These are phyloP conservation scores for Sonneratia caseolaris DNA, from an alignment of 345 rosid genomes.

Conservation along the genomic window DNA sequence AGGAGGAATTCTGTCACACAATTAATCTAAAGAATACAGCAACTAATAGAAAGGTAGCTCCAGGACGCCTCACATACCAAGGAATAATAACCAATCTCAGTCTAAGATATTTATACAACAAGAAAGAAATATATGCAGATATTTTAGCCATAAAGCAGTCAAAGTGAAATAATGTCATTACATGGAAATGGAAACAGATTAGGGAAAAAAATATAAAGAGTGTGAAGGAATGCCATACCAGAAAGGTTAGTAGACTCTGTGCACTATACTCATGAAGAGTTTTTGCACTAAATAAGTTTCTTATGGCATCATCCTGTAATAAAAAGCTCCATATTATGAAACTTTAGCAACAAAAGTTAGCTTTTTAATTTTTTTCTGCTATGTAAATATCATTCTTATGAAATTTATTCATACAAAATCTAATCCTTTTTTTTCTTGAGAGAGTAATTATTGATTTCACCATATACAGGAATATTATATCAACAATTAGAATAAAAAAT, in stretches of 20 bases:
- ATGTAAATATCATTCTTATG: neutral
- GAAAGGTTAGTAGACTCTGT: conserved; percentile 79
- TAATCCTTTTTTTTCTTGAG: no score
- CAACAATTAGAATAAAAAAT: neutral
- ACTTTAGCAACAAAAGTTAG: neutral
- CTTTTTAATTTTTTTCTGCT: neutral
- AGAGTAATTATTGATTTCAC: neutral
- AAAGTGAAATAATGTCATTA: neutral
- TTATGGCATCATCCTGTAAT: conserved; percentile 91
- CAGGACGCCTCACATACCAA: neutral
- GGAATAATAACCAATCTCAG: no score
- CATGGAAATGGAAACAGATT: conserved; percentile 1
- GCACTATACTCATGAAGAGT: conserved; percentile 95
- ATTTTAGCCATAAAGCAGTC: neutral
- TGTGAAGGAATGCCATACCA: conserved; percentile 39
- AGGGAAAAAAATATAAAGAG: neutral
- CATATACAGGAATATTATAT: neutral
- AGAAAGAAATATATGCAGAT: neutral
- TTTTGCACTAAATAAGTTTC: conserved; percentile 97
- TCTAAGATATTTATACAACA: neutral
- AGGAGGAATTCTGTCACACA: neutral
- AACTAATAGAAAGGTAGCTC: conserved; percentile 3
- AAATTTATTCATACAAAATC: neutral
- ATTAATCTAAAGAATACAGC: neutral
- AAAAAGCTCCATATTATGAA: conserved; percentile 6